Base-by-base conservation (phyloP, 2,329 filamentous ascomycete genomes). In the Cercospora berteroae region DNA sequence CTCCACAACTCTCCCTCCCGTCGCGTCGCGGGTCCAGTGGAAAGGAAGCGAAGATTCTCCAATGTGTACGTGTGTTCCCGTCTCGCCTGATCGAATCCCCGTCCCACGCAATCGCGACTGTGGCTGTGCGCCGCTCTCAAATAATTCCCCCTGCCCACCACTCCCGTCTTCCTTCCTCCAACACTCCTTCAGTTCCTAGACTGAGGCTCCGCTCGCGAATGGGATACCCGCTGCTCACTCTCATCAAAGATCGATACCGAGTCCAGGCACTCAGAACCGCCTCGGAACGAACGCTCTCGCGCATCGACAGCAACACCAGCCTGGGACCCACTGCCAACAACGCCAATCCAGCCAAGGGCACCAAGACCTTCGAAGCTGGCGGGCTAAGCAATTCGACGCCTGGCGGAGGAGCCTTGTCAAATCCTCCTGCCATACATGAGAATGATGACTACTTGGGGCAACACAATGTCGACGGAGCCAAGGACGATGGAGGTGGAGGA, bases 361-460 rank as follows among this genome's bases (percentile, higher is more conserved):
- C 63, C 67, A 72, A 68, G 64, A 63, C 48, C 64, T 68, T 60
- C 70, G 71, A 74, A 73, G 70, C 75, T 78, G 76, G 75, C 76
- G 73, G 74, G 73, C 66, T 77, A 73, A 71, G 70, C 68, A 67
- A 66, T 33, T 59, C 72, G 64, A 10, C n/a, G 16, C 69, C 70
- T 68, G 73, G 74, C 68, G 69, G 73, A 67, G 72, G 71, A 66
- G 63, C 67, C 60, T 71, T 71, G 65, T 69, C 71, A 70, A 69
- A 71, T 62, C 69, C 72, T 52, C 71, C 69, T 50, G 44, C 44
- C 74, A 63, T 64, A 39, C 55, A 36, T 25, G 58, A 52, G 50
- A 44, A 59, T 20, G 55, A 52, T 59, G 60, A 61, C 61, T 63
- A 60, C 55, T 57, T 66, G 33, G 65, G 69, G 68, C 68, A 70